Evolutionary conservation across 495 filamentous ascomycete genomes (phyloP).

Genomic region (Elaphomyces granulatus): DNA sequence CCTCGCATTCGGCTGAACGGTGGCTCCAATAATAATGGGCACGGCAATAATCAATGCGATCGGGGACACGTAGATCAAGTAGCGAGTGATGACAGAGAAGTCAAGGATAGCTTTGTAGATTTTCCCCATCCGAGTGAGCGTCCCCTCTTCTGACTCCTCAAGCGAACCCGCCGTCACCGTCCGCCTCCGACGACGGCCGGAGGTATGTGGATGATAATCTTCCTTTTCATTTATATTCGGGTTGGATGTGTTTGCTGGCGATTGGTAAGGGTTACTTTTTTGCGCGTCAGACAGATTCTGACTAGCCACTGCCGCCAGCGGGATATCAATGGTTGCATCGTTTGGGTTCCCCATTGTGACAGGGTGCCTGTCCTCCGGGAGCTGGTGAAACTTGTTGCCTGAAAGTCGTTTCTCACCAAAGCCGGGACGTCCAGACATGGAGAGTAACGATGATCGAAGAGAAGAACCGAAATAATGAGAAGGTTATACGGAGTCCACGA

Average conservation of each 20-base stretch:
- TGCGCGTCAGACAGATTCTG: constrained; percentile 32
- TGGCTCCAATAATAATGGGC: constrained; percentile 66
- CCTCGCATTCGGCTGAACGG: constrained; percentile 30
- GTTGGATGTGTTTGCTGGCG: constrained; percentile 6
- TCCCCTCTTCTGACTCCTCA: constrained; percentile 40
- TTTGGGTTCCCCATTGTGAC: constrained; percentile 31
- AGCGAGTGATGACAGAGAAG: constrained; percentile 76
- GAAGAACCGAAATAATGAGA: background rate
- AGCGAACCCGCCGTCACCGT: constrained; percentile 32
- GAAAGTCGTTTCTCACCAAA: constrained; percentile 26
- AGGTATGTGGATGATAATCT: constrained; percentile 35
- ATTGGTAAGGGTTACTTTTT: constrained; percentile 19
- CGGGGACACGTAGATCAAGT: constrained; percentile 77
- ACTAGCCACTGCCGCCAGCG: constrained; percentile 29
- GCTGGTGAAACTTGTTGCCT: constrained; percentile 31
- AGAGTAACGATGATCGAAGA: too few species aligned
- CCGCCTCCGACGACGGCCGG: constrained; percentile 35
- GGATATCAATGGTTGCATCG: constrained; percentile 47
- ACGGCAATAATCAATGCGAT: constrained; percentile 59
- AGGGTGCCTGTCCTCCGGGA: constrained; percentile 21
- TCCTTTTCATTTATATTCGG: constrained; percentile 29
- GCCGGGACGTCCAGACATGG: constrained; percentile 24
- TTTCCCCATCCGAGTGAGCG: constrained; percentile 68
- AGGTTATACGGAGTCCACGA: constrained; percentile 1
- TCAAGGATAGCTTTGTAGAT: constrained; percentile 74